A percentile compares a stretch with the other conserved stretches of the same genome.
These are phyloP conservation scores for Sugiyamaella smithiae DNA, from an alignment of 805 yeast species.

Conservation along the genomic window DNA sequence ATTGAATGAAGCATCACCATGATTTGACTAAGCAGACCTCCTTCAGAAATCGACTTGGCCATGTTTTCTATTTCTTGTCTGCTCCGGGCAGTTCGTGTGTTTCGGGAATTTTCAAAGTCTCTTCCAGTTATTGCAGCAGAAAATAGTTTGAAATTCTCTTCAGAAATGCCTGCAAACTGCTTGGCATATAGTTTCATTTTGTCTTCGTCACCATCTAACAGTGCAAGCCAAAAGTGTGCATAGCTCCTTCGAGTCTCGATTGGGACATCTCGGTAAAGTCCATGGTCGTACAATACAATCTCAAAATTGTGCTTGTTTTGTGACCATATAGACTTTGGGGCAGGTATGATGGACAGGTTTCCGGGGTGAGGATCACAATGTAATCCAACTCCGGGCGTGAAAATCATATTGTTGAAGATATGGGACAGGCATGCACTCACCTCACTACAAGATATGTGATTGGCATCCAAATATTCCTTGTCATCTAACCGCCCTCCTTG, in stretches of 20 bases:
- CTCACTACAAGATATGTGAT: constrained; percentile 68
- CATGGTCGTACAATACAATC: constrained; percentile 90
- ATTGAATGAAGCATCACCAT: constrained; percentile 75
- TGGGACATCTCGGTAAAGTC: constrained; percentile 83
- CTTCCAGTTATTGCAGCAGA: constrained; percentile 96
- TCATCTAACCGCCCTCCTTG: constrained; percentile 83
- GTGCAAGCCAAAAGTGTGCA: constrained; percentile 88
- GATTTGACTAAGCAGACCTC: constrained; percentile 65
- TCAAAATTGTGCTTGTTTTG: constrained; percentile 69
- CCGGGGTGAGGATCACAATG: constrained; percentile 99
- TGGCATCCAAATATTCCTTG: constrained; percentile 54
- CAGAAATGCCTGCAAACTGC: constrained; percentile 72
- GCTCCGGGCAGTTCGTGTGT: constrained; percentile 51
- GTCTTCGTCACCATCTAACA: constrained; percentile 65
- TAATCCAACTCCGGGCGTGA: constrained; percentile 84
- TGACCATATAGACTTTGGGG: constrained; percentile 18
- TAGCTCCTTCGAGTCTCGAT: constrained; percentile 73
- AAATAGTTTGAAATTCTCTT: constrained; percentile 76
- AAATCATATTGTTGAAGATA: constrained; percentile 91
- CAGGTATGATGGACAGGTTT: constrained; percentile 72
- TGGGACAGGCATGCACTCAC: constrained; percentile 86
- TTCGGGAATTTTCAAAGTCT: constrained; percentile 71
- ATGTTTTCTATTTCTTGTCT: constrained; percentile 64
- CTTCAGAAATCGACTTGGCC: constrained; percentile 55
- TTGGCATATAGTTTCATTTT: constrained; percentile 72